Conservation (phyloP, 305 asterid genomes). For the Solanum hybrid region DNA sequence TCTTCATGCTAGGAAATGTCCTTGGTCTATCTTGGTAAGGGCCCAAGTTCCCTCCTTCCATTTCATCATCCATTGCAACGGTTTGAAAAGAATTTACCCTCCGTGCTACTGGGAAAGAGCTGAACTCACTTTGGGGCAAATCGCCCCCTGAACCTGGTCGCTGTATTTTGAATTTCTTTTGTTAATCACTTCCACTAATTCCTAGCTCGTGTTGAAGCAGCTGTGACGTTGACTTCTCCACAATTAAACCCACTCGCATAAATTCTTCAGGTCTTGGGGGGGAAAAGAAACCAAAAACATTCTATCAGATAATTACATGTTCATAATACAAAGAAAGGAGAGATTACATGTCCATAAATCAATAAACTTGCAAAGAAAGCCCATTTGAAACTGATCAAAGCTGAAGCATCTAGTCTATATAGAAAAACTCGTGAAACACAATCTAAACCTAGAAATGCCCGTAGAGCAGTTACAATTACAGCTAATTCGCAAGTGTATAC, state of each 20-base stretch:
- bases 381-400: neutral
- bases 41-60: slow-evolving; percentile 82
- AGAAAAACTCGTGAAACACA: neutral
- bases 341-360: neutral
- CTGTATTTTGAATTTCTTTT: slow-evolving; percentile 45
- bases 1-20: slow-evolving; percentile 88
- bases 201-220: neutral
- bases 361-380: neutral
- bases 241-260: neutral
- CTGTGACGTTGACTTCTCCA: neutral
- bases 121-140: slow-evolving; percentile 63
- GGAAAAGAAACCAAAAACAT: neutral
- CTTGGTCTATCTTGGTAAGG: slow-evolving; percentile 70
- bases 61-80: slow-evolving; percentile 75
- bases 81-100: slow-evolving; percentile 80
- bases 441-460: neutral
- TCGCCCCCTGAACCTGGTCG: slow-evolving; percentile 82
- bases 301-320: neutral
- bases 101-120: slow-evolving; percentile 54
- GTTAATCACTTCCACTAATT: neutral
- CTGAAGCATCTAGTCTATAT: neutral
- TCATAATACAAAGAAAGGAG: neutral
- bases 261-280: neutral
- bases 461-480: neutral
- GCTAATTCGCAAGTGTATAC: neutral